Evolutionary conservation across 352 stramenopile genomes (phyloP).

Genomic region (Globisporangium paddicum): DNA sequence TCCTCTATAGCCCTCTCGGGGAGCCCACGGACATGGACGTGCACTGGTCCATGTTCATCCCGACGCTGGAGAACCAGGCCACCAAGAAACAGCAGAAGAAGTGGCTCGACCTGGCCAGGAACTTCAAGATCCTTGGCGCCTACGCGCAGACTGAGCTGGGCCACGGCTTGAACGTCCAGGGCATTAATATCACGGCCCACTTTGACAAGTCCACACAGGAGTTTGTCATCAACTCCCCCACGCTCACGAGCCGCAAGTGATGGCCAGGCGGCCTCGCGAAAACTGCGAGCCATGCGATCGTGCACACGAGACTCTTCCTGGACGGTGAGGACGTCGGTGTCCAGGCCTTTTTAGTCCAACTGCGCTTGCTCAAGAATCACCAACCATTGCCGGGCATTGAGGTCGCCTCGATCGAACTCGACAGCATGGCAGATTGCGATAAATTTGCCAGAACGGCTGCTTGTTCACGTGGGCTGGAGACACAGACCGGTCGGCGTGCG

Average conservation of each 20-base stretch:
- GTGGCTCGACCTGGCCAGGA: slow-evolving; percentile 61
- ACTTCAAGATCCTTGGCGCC: slow-evolving; percentile 75
- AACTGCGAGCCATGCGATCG: slow-evolving; percentile 90
- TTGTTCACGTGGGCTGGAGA: no score
- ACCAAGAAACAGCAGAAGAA: slow-evolving; percentile 45
- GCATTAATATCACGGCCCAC: slow-evolving; percentile 90
- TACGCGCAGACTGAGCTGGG: slow-evolving; percentile 96
- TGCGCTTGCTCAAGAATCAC: slow-evolving; percentile 81
- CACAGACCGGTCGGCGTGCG: no score
- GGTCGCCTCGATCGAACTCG: no score
- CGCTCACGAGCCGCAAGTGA: slow-evolving; percentile 93
- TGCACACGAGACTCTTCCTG: slow-evolving; percentile 82
- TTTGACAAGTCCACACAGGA: slow-evolving; percentile 88
- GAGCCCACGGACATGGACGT: slow-evolving; percentile 46
- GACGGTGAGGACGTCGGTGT: slow-evolving; percentile 74
- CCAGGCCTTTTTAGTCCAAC: slow-evolving; percentile 92
- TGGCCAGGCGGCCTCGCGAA: slow-evolving; percentile 92
- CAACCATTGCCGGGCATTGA: slow-evolving; percentile 80
- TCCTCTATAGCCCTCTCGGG: slow-evolving; percentile 36
- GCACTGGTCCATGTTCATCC: slow-evolving; percentile 61
- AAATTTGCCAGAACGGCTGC: no score
- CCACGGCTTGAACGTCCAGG: slow-evolving; percentile 91
- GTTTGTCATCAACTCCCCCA: slow-evolving; percentile 94
- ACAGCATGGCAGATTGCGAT: no score
- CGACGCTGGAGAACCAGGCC: slow-evolving; percentile 68